These are phyloP conservation scores for Paxillus rubicundulus DNA, from an alignment of 768 basidiomycete genomes.

Conservation along the genomic window DNA sequence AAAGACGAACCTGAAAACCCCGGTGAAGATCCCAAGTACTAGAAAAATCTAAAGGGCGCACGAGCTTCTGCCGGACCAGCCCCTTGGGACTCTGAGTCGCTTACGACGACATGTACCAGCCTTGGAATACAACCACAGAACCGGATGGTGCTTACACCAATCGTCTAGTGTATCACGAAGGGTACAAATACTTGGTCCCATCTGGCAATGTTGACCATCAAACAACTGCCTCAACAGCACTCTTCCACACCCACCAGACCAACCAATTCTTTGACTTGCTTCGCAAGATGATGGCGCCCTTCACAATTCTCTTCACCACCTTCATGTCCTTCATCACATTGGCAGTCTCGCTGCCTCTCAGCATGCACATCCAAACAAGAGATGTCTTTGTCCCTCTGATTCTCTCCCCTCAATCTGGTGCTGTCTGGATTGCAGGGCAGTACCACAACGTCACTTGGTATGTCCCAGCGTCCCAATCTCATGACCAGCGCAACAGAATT, in stretches of 20 bases:
- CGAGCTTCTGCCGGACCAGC: neutral
- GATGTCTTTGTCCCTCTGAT: conserved; percentile 31
- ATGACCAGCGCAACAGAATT: neutral
- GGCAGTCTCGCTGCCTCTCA: conserved; percentile 9
- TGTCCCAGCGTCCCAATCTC: neutral
- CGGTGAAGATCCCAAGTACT: neutral
- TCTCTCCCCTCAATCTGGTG: conserved; percentile 17
- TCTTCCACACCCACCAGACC: neutral
- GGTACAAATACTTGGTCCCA: conserved; percentile 10
- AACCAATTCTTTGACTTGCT: neutral
- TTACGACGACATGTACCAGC: neutral
- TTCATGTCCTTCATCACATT: conserved; percentile 14
- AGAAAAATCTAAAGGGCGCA: neutral
- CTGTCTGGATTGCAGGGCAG: conserved; percentile 23
- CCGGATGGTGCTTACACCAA: neutral
- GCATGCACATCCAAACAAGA: neutral
- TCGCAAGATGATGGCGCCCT: conserved; percentile 6
- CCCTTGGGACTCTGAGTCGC: neutral
- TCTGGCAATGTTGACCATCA: neutral
- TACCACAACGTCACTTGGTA: conserved; percentile 31
- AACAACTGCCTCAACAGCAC: conserved; percentile 10
- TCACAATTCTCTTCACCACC: conserved; percentile 14
- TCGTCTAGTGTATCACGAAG: neutral
- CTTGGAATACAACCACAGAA: neutral
- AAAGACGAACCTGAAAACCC: neutral